Evolutionary conservation across 352 stramenopile species (phyloP).

Genomic region (Phytophthora kernoviae): DNA sequence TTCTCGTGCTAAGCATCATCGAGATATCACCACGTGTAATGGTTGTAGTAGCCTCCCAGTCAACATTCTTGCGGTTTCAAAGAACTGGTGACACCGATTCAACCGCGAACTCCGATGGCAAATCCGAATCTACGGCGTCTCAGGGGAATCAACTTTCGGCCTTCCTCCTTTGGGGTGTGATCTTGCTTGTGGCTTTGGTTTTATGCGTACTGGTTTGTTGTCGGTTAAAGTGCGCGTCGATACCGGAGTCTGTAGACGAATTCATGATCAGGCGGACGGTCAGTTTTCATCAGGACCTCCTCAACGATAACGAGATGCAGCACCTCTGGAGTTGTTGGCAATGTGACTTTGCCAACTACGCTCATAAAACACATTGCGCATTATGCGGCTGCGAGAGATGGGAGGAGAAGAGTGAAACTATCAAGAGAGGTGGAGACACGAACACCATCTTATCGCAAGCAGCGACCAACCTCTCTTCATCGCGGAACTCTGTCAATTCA

Average conservation of each 20-base stretch:
- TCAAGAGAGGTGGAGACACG: not conserved
- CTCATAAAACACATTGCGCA: conserved; percentile 54
- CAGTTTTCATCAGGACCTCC: conserved; percentile 54
- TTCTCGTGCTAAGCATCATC: not conserved
- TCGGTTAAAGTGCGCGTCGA: conserved; percentile 28
- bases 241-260: not conserved
- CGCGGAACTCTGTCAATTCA: conserved; percentile 19
- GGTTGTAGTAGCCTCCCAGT: not conserved
- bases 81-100: too few relatives aligned
- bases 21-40: not conserved
- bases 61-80: not conserved
- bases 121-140: not conserved
- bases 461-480: conserved; percentile 38
- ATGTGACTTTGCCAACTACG: conserved; percentile 69
- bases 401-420: conserved; percentile 26
- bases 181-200: conserved; percentile 32
- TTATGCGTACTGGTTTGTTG: conserved; percentile 37
- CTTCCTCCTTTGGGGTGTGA: conserved; percentile 40
- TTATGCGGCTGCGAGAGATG: conserved; percentile 49
- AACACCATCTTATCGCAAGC: conserved; percentile 31
- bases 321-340: conserved; percentile 58
- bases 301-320: conserved; percentile 55
- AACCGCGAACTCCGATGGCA: not conserved
- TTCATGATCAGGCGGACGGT: conserved; percentile 1
- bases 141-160: conserved; percentile 12